Conservation (phyloP, 352 stramenopile genomes). For the Phytopythium oedochilum region DNA sequence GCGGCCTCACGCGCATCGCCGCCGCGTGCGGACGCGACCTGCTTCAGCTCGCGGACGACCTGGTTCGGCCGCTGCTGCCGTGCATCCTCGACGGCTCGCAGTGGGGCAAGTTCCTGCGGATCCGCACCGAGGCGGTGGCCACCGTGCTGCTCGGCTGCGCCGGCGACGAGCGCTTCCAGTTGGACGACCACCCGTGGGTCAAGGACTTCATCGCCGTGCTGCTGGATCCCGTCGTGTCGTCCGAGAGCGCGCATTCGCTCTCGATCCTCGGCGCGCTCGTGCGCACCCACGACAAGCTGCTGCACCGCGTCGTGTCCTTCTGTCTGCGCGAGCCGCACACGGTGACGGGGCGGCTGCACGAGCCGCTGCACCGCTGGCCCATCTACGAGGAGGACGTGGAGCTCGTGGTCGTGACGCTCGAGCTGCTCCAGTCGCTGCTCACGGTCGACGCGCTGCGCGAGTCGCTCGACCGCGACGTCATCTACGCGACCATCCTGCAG, state of each 20-base stretch:
- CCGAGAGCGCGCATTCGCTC: slow-evolving; percentile 43
- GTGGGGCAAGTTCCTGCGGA: slow-evolving; percentile 41
- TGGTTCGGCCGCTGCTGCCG: slow-evolving; percentile 34
- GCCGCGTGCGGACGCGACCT: slow-evolving; percentile 33
- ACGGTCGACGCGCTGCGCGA: slow-evolving; percentile 23
- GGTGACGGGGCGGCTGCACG: slow-evolving; percentile 36
- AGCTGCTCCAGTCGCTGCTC: slow-evolving; percentile 35
- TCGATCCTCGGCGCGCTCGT: slow-evolving; percentile 37
- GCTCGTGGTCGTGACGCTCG: slow-evolving; percentile 40
- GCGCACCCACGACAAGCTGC: slow-evolving; percentile 21
- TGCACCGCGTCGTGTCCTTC: slow-evolving; percentile 31
- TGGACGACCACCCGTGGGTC: slow-evolving; percentile 40
- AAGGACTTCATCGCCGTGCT: slow-evolving; percentile 35
- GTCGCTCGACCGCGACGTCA: slow-evolving; percentile 31
- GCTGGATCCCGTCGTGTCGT: slow-evolving; percentile 38
- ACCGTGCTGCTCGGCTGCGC: slow-evolving; percentile 39
- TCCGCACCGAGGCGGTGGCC: slow-evolving; percentile 42
- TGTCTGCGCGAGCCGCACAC: slow-evolving; percentile 30
- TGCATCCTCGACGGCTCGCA: slow-evolving; percentile 44
- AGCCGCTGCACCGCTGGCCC: slow-evolving; percentile 45
- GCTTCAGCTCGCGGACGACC: slow-evolving; percentile 34
- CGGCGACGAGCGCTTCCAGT: slow-evolving; percentile 29
- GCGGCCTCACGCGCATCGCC: slow-evolving; percentile 43
- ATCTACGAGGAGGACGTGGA: slow-evolving; percentile 67
- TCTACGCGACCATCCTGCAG: slow-evolving; percentile 43